Evolutionary conservation across 2,329 filamentous ascomycete genomes (phyloP).

Genomic region (Penicillium verrucosum): DNA sequence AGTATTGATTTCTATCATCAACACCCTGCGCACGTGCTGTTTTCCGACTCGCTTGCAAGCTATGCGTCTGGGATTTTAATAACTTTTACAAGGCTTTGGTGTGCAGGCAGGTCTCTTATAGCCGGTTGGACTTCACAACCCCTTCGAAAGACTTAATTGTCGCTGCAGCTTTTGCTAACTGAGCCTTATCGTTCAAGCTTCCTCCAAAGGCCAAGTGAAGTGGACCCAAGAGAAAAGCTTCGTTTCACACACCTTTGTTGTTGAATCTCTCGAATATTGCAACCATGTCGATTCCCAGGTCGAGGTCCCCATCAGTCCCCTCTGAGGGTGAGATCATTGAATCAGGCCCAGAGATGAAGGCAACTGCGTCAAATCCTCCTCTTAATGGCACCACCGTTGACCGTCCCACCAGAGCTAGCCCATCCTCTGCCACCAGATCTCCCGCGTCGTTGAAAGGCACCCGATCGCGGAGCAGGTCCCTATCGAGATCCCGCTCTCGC

Average conservation of each 20-base stretch:
- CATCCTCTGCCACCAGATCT: slow-evolving; percentile 47
- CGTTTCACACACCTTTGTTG: neutral
- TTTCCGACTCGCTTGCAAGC: neutral
- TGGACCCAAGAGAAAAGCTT: neutral
- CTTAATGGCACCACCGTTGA: slow-evolving; percentile 82
- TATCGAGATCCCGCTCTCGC: slow-evolving; percentile 37
- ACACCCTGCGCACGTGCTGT: neutral
- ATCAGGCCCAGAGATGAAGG: slow-evolving; percentile 70
- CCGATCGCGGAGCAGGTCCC: slow-evolving; percentile 44
- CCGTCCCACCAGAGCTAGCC: slow-evolving; percentile 78
- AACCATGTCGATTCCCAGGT: slow-evolving; percentile 48
- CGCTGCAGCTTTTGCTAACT: slow-evolving; percentile 39
- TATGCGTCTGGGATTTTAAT: slow-evolving; percentile 19
- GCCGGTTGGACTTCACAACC: slow-evolving; percentile 45
- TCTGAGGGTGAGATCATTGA: slow-evolving; percentile 87
- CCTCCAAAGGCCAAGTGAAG: slow-evolving; percentile 21
- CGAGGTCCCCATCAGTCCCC: slow-evolving; percentile 60
- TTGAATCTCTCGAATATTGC: slow-evolving; percentile 11
- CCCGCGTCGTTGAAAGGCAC: slow-evolving; percentile 47
- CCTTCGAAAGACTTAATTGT: slow-evolving; percentile 25
- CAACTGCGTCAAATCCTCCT: slow-evolving; percentile 76
- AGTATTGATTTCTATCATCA: slow-evolving; percentile 6
- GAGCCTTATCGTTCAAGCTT: slow-evolving; percentile 28
- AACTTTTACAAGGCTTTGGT: slow-evolving; percentile 28
- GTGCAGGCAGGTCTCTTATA: slow-evolving; percentile 34